Evolutionary conservation across 345 rosid genomes (phyloP), one percentile per base, ranked within the genome.

Genomic region (Boechera stricta): DNA sequence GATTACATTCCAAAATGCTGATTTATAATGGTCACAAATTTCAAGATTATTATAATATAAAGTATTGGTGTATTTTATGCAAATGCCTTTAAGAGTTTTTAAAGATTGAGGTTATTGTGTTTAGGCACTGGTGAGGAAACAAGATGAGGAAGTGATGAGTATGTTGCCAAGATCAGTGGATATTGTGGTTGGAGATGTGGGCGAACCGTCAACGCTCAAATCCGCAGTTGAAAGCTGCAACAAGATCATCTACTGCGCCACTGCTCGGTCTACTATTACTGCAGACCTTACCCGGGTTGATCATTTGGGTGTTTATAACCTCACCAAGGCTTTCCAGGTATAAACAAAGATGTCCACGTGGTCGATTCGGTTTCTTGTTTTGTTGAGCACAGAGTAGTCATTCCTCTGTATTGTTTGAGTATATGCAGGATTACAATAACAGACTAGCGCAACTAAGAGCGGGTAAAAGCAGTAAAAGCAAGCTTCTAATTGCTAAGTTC

Each of bases 381-480:
- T 58, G 41, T 51, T 59, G 57, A 44, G 51, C 12, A 10, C n/a
- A 57, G 72, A 36, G 3, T 16, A 16, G 38, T 71, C 45, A 64
- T 57, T 70, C 16, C 1, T 64, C 7, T 33, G 48, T 55, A n/a
- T 35, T 57, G 55, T 58, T 54, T 48, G 77, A 38, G 18, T 44
- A 48, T 48, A 63, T 75, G 47, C 83, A 91, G 94, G 99, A 92
- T 79, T 90, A 87, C 79, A 92, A 90, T 81, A 87, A 94, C 85
- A 85, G 80, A 73, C 71, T 90, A 57, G 98, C 99, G 21, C 99
- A 92, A 81, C 71, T 88, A 35, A 84, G 94, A 33, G 97, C 97
- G 0, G 98, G 98, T 61, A 89, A 84, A 83, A 95, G 98, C 89
- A 89, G 97, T 81, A 95, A 95, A 72, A 92, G 98, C 88, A 95